Evolutionary conservation across 2,329 filamentous ascomycete species (phyloP).

Genomic region (Xylariaceae sp.): DNA sequence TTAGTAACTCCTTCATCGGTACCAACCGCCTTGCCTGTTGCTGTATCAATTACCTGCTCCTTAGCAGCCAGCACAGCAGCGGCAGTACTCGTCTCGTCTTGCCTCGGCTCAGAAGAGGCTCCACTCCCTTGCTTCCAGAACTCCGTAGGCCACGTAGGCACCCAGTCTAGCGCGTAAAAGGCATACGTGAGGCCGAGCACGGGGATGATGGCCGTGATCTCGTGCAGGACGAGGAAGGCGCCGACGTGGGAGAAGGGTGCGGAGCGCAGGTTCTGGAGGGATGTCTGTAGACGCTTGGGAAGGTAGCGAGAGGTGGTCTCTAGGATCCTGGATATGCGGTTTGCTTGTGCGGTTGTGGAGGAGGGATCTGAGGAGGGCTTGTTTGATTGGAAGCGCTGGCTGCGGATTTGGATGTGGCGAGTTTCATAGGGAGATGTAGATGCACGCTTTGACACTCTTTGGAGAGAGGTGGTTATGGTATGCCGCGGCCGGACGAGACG

Average conservation of each 20-base stretch:
- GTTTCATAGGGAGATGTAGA: neutral
- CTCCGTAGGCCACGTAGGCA: slow-evolving; percentile 55
- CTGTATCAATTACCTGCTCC: neutral
- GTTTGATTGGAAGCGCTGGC: slow-evolving; percentile 24
- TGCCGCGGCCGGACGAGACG: slow-evolving; percentile 17
- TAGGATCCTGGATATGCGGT: slow-evolving; percentile 44
- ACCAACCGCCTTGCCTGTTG: slow-evolving; percentile 10
- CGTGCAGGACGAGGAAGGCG: slow-evolving; percentile 85
- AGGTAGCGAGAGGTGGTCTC: slow-evolving; percentile 40
- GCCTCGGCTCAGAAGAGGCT: slow-evolving; percentile 12
- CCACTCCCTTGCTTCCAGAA: slow-evolving; percentile 31
- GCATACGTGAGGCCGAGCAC: slow-evolving; percentile 66
- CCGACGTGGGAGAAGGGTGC: slow-evolving; percentile 79
- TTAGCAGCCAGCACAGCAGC: slow-evolving; percentile 36
- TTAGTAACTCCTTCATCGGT: slow-evolving; percentile 27
- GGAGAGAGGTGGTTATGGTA: slow-evolving; percentile 9
- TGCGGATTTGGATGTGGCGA: neutral
- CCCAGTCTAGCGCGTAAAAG: slow-evolving; percentile 76
- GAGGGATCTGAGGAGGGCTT: neutral
- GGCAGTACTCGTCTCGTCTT: slow-evolving; percentile 21
- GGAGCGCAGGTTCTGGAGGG: slow-evolving; percentile 63
- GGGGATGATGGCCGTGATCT: slow-evolving; percentile 81
- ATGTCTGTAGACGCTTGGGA: slow-evolving; percentile 62
- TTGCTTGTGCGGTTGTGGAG: slow-evolving; percentile 15
- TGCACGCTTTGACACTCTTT: neutral